phyloP scores from a whole-genome alignment of 2,329 filamentous ascomycete species.

The Penicillium expansum region DNA sequence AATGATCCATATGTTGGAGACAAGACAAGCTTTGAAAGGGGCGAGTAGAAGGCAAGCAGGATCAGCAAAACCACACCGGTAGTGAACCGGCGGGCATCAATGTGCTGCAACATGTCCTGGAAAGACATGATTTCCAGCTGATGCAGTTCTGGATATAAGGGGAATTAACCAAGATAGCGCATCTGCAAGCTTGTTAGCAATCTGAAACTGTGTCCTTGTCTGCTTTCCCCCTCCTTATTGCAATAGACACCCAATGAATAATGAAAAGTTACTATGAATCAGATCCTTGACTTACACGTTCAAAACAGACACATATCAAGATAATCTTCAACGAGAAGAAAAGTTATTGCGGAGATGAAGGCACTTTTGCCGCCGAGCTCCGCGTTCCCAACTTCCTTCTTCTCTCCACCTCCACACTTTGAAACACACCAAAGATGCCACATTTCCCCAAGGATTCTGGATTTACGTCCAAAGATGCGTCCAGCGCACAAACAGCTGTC shows the following conservation, averaged over 20 bases:
- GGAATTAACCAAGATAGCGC: slow-evolving; percentile 4
- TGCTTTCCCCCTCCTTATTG: not conserved
- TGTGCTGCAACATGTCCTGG: slow-evolving; percentile 24
- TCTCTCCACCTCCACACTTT: slow-evolving; percentile 11
- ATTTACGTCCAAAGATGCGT: slow-evolving; percentile 15
- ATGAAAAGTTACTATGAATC: not conserved
- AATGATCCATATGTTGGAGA: slow-evolving; percentile 88
- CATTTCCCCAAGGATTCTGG: slow-evolving; percentile 37
- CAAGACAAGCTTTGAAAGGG: slow-evolving; percentile 62
- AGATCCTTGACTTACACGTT: slow-evolving; percentile 19
- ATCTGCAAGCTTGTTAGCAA: slow-evolving; percentile 11
- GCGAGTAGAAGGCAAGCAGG: slow-evolving; percentile 42
- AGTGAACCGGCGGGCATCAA: slow-evolving; percentile 28
- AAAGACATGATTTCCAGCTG: slow-evolving; percentile 27
- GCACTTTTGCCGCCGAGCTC: slow-evolving; percentile 31
- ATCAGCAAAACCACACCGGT: slow-evolving; percentile 36
- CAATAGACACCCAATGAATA: not conserved
- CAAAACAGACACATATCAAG: slow-evolving; percentile 15
- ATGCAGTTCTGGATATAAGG: slow-evolving; percentile 5
- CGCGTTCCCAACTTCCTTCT: slow-evolving; percentile 23
- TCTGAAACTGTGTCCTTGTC: slow-evolving; percentile 7
- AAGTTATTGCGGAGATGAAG: slow-evolving; percentile 16
- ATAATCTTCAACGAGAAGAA: slow-evolving; percentile 6
- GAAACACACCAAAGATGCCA: slow-evolving; percentile 32
- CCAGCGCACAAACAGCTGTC: slow-evolving; percentile 41